phyloP scores from a whole-genome alignment of 2,329 filamentous ascomycete species.

The Parafenestella ontariensis region DNA sequence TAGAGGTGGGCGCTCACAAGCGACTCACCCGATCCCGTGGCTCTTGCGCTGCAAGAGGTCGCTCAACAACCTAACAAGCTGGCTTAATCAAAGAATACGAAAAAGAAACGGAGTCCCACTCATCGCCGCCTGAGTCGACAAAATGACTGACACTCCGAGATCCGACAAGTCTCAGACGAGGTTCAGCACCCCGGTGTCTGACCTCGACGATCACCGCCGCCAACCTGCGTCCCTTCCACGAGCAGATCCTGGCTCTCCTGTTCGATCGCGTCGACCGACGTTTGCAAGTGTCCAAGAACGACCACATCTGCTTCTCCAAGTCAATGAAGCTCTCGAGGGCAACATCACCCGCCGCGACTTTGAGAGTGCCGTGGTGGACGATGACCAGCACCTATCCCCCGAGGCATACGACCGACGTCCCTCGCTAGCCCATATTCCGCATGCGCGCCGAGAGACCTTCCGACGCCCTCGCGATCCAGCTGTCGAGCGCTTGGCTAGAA shows the following conservation, averaged over 20 bases:
- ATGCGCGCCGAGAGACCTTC: conserved; percentile 53
- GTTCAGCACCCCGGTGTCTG: conserved; percentile 76
- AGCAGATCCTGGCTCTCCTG: conserved; percentile 60
- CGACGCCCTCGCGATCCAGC: conserved; percentile 48
- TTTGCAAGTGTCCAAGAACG: conserved; percentile 68
- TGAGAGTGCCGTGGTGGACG: conserved; percentile 83
- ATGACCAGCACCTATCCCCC: conserved; percentile 61
- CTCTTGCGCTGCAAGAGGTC: conserved; percentile 42
- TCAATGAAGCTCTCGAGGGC: conserved; percentile 55
- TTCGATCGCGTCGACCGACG: conserved; percentile 69
- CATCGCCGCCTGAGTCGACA: conserved; percentile 42
- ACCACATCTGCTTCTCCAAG: conserved; percentile 53
- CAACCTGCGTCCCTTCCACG: conserved; percentile 68
- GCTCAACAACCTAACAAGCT: conserved; percentile 8
- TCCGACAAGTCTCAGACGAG: conserved; percentile 72
- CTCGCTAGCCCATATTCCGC: conserved; percentile 51
- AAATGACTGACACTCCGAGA: conserved; percentile 63
- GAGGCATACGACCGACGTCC: conserved; percentile 57
- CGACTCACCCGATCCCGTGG: conserved; percentile 53
- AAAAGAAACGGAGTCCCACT: conserved; percentile 28
- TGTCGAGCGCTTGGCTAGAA: conserved; percentile 47
- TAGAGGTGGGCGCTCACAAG: conserved; percentile 62
- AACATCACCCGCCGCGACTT: conserved; percentile 74
- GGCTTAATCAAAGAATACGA: conserved; percentile 12
- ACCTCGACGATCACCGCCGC: conserved; percentile 86